Conservation (phyloP, 176 grass and related monocot genomes). For the Zoysia japonica region DNA sequence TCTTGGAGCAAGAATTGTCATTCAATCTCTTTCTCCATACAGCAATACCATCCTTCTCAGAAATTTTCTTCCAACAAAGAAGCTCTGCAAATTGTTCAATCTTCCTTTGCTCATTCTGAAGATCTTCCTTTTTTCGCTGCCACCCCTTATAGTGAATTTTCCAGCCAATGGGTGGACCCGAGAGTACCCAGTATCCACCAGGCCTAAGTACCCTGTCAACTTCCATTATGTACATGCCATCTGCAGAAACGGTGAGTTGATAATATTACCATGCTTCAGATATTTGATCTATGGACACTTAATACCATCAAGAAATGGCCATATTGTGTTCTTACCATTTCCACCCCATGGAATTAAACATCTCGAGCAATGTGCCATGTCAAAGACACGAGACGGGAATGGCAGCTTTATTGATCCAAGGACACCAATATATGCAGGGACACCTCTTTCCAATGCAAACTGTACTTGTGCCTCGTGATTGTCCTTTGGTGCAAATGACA, state of each 20-base stretch:
- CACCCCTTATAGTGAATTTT: conserved; percentile 67
- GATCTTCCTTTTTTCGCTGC: conserved; percentile 65
- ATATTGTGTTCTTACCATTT: conserved; percentile 53
- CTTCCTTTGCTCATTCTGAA: conserved; percentile 64
- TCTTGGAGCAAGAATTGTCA: conserved; percentile 57
- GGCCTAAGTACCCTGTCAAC: conserved; percentile 85
- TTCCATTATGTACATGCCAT: conserved; percentile 97
- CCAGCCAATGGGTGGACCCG: conserved; percentile 86
- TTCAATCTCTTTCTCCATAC: conserved; percentile 79
- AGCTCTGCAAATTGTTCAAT: conserved; percentile 74
- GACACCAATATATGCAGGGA: conserved; percentile 87
- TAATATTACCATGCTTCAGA: conserved; percentile 18
- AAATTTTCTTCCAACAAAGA: conserved; percentile 91
- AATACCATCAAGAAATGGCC: conserved; percentile 22
- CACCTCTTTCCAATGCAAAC: conserved; percentile 87
- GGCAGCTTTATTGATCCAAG: conserved; percentile 72
- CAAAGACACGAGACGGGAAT: conserved; percentile 70
- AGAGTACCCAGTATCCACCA: conserved; percentile 90
- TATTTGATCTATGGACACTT: not conserved
- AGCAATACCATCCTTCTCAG: conserved; percentile 66
- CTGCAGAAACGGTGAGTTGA: conserved; percentile 46
- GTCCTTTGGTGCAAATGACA: conserved; percentile 91
- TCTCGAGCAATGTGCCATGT: conserved; percentile 90
- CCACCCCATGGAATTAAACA: conserved; percentile 81
- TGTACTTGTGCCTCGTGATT: conserved; percentile 82